Base-by-base conservation (phyloP, 1,139 yeast genomes). In the Suhomyces bribrorum region DNA sequence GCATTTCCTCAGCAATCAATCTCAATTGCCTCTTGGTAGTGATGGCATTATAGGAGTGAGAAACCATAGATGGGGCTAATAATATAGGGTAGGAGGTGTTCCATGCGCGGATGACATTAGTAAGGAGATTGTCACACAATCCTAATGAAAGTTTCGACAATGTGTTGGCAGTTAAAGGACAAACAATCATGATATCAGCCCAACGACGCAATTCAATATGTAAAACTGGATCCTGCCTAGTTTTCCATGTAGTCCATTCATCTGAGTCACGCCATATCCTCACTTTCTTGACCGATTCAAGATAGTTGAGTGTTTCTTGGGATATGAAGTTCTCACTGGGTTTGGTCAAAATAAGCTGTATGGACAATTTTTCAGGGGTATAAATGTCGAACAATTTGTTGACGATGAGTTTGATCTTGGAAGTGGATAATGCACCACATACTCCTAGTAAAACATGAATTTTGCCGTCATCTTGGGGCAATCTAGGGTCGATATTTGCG, bases 21-120 rank as follows among this genome's bases (percentile, higher is more conserved):
- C 77, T 75, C 43, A 87, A 69, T 53, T 89, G 97, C 40, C 90
- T 77, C 60, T 83, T 86, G 1, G 97, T 90, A 31, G 90, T 81
- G 2, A 89, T 85, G 23, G 95, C 87, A 52, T 84, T 86, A 61
- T 89, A 90, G 37, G 95, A 87, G 59, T 86, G 85, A 41, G 92
- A 84, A 17, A 87, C 89, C 97, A 90, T 89, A 4, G 96, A 89
- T 3, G 97, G 97, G 0, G 97, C 97, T 38, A 88, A 73, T 27
- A 89, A 66, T 6, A 90, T 81, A 0, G 97, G 97, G 50, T 83
- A 86, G 37, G 86, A 83, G 0, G 92, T 79, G 56, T 89, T 86
- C 97, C 97, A 90, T 2, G 96, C 96, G 46, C 97, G 73, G 14
- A 89, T 76, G 11, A 89, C 95, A 54, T 86, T 86, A 2, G 97